A percentile compares a stretch with the other conserved stretches of the same genome.
Conservation (phyloP, 2,329 filamentous ascomycete genomes). For the Hysterium pulicare region DNA sequence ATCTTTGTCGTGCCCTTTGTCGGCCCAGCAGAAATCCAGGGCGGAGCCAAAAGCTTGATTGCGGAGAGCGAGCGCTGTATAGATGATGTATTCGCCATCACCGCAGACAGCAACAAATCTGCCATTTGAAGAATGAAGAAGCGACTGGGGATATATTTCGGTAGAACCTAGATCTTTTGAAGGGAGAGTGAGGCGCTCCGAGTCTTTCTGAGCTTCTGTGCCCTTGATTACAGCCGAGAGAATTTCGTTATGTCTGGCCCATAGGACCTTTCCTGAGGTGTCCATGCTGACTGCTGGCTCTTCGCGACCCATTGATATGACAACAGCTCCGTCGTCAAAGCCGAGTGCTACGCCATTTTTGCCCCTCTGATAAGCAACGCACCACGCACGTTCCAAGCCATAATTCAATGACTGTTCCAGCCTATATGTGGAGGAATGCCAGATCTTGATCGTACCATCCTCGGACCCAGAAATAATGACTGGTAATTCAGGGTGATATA, state of each 20-base stretch:
- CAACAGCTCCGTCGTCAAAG: slow-evolving; percentile 95
- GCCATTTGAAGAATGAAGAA: slow-evolving; percentile 94
- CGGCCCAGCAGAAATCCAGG: slow-evolving; percentile 94
- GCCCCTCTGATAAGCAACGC: slow-evolving; percentile 90
- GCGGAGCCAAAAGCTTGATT: slow-evolving; percentile 97
- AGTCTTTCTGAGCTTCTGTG: slow-evolving; percentile 84
- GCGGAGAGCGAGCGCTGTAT: slow-evolving; percentile 91
- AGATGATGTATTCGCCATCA: slow-evolving; percentile 98
- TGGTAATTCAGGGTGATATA: slow-evolving; percentile 94
- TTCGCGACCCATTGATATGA: slow-evolving; percentile 95
- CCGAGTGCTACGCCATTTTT: slow-evolving; percentile 93
- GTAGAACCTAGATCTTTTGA: slow-evolving; percentile 95
- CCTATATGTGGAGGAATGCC: slow-evolving; percentile 97
- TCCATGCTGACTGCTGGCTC: slow-evolving; percentile 99
- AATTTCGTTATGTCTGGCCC: slow-evolving; percentile 93
- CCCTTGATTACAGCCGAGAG: slow-evolving; percentile 94
- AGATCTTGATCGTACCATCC: slow-evolving; percentile 95
- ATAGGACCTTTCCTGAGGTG: slow-evolving; percentile 89
- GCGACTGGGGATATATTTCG: slow-evolving; percentile 92
- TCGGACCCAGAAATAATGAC: slow-evolving; percentile 98
- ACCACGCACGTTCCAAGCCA: slow-evolving; percentile 94
- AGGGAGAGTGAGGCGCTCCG: slow-evolving; percentile 76
- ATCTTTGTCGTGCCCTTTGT: slow-evolving; percentile 97
- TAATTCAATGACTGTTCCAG: slow-evolving; percentile 96
- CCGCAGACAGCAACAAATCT: slow-evolving; percentile 87